Conservation (phyloP, 1,284 basidiomycete genomes). For the Coniferiporia weirii region DNA sequence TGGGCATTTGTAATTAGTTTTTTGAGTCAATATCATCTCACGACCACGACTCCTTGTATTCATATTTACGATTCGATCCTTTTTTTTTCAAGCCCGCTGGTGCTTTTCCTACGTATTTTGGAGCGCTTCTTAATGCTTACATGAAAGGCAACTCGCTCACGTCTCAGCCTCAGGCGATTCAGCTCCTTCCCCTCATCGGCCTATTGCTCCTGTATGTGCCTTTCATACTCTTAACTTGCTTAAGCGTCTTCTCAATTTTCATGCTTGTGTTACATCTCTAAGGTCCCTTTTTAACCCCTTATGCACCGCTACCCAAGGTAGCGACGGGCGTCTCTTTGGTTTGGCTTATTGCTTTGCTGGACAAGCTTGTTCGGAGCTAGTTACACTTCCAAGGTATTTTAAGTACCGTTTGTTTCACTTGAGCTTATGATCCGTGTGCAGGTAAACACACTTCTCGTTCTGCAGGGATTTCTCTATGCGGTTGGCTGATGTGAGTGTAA, state of each 20-base stretch:
- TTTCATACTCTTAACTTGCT: background rate
- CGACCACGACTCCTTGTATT: background rate
- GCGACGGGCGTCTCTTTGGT: conserved; percentile 26
- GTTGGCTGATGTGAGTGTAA: conserved; percentile 31
- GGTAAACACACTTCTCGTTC: conserved; percentile 30
- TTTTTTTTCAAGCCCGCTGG: conserved; percentile 26
- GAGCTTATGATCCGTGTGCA: conserved; percentile 14
- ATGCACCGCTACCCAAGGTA: conserved; percentile 29
- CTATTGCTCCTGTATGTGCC: conserved; percentile 30
- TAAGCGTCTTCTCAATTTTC: background rate
- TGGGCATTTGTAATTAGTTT: conserved; percentile 28
- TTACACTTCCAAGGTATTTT: conserved; percentile 28
- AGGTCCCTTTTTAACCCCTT: conserved; percentile 23
- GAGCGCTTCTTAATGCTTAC: conserved; percentile 32
- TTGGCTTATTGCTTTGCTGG: conserved; percentile 29
- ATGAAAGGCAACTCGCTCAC: conserved; percentile 27
- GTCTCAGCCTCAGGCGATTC: conserved; percentile 24
- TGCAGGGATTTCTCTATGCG: conserved; percentile 37
- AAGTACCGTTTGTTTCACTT: background rate
- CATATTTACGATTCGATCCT: background rate
- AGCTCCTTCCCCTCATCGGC: conserved; percentile 33
- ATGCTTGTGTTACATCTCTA: background rate
- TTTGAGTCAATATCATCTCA: background rate
- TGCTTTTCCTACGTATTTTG: conserved; percentile 32
- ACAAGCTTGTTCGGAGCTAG: conserved; percentile 32